Percentiles rank a stretch among this genome's conserved stretches.
Conservation (phyloP, 192 early-diverging fungal species). For the Pilaira anomala region DNA sequence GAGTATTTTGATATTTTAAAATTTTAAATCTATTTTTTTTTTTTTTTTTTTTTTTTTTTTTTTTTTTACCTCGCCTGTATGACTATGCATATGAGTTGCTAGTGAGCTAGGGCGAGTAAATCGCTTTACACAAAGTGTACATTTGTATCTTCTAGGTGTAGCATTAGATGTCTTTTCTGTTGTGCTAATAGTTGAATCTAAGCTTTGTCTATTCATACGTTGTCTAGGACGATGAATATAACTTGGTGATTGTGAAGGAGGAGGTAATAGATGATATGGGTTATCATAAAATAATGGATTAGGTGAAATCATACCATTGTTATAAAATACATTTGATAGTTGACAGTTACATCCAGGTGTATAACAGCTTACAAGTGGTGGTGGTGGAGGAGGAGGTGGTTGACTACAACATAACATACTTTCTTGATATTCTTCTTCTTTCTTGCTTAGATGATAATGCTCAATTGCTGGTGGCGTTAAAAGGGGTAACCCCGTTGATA, state of each 20-base stretch:
- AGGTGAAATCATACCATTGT: not conserved
- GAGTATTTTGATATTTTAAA: not conserved
- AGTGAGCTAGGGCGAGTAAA: constrained; percentile 27
- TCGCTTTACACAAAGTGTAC: constrained; percentile 16
- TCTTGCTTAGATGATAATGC: not conserved
- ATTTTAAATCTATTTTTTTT: no score
- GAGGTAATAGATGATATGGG: not conserved
- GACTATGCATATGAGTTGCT: constrained; percentile 24
- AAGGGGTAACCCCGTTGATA: constrained; percentile 10
- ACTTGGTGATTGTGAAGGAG: not conserved
- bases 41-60: no score
- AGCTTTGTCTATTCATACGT: not conserved
- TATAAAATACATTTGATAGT: not conserved
- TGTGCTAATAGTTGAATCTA: not conserved
- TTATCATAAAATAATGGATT: not conserved
- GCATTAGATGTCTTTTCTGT: not conserved
- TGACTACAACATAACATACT: no score
- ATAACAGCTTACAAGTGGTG: not conserved
- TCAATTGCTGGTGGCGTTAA: constrained; percentile 20
- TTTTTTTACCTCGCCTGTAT: constrained; percentile 26
- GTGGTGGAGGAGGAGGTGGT: not conserved
- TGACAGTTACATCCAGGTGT: no score
- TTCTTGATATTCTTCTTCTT: no score
- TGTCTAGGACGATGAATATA: not conserved
- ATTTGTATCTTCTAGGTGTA: constrained; percentile 32